phyloP scores from a whole-genome alignment of 306 rosid genomes.

The Cucurbita moschata region DNA sequence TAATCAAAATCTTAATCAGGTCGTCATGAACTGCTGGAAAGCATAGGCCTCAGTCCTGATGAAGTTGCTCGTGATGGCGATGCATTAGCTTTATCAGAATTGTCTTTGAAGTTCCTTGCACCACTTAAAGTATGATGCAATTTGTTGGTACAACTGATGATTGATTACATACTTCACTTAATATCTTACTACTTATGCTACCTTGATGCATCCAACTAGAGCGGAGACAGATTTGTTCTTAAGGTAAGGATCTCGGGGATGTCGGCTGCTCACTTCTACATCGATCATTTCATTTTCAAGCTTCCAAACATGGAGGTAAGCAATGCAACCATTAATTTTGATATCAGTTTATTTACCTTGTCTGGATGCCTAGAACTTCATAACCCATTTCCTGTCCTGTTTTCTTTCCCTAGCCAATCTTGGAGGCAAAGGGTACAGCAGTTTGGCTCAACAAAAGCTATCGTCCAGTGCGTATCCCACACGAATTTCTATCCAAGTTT shows the following conservation, averaged over 20 bases:
- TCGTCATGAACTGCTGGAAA: constrained; percentile 58
- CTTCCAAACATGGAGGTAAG: constrained; percentile 73
- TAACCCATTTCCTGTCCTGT: neutral
- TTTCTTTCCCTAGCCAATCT: constrained; percentile 39
- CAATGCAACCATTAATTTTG: neutral
- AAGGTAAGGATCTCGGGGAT: constrained; percentile 46
- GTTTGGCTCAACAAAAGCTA: constrained; percentile 77
- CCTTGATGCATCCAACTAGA: constrained; percentile 29
- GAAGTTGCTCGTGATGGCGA: constrained; percentile 52
- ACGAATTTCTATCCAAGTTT: constrained; percentile 49
- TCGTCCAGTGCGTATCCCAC: constrained; percentile 62
- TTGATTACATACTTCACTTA: neutral
- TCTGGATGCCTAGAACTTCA: constrained; percentile 6
- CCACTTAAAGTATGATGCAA: constrained; percentile 59
- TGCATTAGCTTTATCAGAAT: constrained; percentile 60
- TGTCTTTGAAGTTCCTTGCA: constrained; percentile 67
- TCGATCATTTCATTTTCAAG: constrained; percentile 62
- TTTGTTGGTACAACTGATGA: neutral
- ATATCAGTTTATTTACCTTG: neutral
- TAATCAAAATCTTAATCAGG: constrained; percentile 23
- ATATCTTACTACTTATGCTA: neutral
- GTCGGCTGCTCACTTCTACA: constrained; percentile 58
- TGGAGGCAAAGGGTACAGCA: constrained; percentile 72
- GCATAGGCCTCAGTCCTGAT: constrained; percentile 46
- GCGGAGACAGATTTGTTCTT: constrained; percentile 62